Evolutionary conservation across 805 yeast species (phyloP), one percentile per base, ranked within the genome.

Genomic region (Cyberlindnera lachancei): DNA sequence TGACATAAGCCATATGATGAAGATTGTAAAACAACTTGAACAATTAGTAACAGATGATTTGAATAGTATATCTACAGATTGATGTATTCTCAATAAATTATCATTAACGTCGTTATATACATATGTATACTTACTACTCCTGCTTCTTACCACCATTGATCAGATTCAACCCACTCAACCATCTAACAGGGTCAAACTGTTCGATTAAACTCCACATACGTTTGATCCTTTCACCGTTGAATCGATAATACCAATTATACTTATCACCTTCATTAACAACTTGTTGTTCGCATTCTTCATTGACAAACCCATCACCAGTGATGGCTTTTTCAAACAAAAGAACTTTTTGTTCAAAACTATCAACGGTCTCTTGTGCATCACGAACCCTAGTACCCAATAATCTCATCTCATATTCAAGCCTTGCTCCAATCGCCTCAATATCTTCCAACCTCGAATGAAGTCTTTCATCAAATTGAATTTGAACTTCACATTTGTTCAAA

Each of bases 291-390:
- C 11, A 14, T 15, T 12, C 15, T 18, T n/a, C 12, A 11, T 24
- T 24, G n/a, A 22, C 24, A n/a, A 22, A 12, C 19, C 40, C 31
- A 5, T 31, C 14, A 3, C 40, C 38, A 30, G 28, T 18, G 4
- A 50, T 39, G 1, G 42, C 21, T 2, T 34, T 23, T 27, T 65
- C 69, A 28, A 66, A 37, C 5, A 40, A 32, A 15, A 44, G 55
- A 23, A 66, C 63, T 41, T 62, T 60, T 13, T 45, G 27, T 8
- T 52, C 58, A 53, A 73, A 72, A 23, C 63, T 51, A 28, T 63
- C 58, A 34, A 74, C 64, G 27, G 76, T 66, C 18, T 75, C 77
- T 44, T 78, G 83, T 7, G 80, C 78, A 44, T 82, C 92, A 27
- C 72, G 66, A 29, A 82, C 67, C 42, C 80, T 75, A 15, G 70